phyloP scores from a whole-genome alignment of 176 grass and related monocot species.

The Phoenix dactylifera region DNA sequence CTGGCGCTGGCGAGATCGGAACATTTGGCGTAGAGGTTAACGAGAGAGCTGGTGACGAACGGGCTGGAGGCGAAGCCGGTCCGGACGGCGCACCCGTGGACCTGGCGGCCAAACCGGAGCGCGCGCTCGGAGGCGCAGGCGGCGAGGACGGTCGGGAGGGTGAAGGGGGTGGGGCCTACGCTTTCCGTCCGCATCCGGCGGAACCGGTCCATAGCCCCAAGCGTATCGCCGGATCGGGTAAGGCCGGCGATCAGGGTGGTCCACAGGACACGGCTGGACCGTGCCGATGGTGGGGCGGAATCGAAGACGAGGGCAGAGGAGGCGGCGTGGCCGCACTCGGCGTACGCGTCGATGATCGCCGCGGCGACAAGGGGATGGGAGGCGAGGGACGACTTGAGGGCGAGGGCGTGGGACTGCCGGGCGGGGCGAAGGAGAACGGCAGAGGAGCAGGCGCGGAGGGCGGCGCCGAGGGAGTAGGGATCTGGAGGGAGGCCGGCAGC shows the following conservation, averaged over 20 bases:
- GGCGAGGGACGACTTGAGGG: constrained; percentile 5
- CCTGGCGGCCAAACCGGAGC: background rate
- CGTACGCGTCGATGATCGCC: constrained; percentile 4
- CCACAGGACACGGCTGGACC: constrained; percentile 9
- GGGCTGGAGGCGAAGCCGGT: constrained; percentile 9
- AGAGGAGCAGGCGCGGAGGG: constrained; percentile 1
- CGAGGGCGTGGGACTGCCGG: constrained; percentile 9
- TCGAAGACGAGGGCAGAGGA: constrained; percentile 4
- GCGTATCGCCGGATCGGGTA: background rate
- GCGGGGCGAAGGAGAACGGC: background rate
- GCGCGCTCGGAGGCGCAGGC: constrained; percentile 1
- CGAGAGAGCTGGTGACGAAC: constrained; percentile 19
- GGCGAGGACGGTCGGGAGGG: constrained; percentile 5
- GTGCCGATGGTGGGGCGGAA: background rate
- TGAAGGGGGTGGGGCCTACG: constrained; percentile 4
- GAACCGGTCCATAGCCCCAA: constrained; percentile 9
- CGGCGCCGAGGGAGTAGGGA: background rate
- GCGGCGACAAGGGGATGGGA: constrained; percentile 1
- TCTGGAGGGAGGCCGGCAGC: background rate
- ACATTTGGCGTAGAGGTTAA: constrained; percentile 15
- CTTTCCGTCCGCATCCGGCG: background rate
- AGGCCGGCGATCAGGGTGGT: constrained; percentile 8
- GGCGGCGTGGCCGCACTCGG: background rate
- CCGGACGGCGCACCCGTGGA: constrained; percentile 4
- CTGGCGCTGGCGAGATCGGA: background rate